Evolutionary conservation across 202 grass and related monocot species (phyloP).

Genomic region (Saccharum hybrid): DNA sequence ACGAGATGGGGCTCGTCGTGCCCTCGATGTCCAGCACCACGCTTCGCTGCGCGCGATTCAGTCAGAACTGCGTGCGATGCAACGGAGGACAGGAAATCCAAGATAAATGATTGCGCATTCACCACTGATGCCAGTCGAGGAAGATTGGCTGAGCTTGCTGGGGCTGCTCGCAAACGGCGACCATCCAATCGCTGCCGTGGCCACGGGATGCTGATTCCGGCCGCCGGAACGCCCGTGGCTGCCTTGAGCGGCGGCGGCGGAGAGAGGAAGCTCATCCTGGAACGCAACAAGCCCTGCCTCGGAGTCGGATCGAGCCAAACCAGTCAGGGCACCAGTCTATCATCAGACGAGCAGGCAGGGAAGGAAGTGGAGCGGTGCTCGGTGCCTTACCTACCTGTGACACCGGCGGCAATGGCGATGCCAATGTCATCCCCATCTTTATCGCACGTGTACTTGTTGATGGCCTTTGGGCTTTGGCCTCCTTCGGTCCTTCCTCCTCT

Average conservation of each 20-base stretch:
- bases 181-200: background rate
- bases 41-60: slow-evolving; percentile 50
- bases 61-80: background rate
- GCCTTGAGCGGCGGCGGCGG: slow-evolving; percentile 25
- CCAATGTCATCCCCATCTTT: background rate
- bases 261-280: background rate
- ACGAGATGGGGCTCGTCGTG: slow-evolving; percentile 87
- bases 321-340: background rate
- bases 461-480: background rate
- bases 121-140: background rate
- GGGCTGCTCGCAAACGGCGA: background rate
- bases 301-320: background rate
- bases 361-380: background rate
- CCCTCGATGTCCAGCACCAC: slow-evolving; percentile 94
- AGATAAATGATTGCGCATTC: too few relatives aligned
- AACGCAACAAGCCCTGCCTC: background rate
- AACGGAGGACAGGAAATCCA: background rate
- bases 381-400: background rate
- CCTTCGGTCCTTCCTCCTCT: too few relatives aligned
- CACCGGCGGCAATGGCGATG: background rate
- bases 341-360: background rate
- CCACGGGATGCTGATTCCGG: background rate
- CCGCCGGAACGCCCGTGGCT: background rate
- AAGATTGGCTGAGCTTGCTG: background rate
- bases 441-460: background rate